Conservation (phyloP, 495 filamentous ascomycete species). For the Amphirosellinia nigrospora region DNA sequence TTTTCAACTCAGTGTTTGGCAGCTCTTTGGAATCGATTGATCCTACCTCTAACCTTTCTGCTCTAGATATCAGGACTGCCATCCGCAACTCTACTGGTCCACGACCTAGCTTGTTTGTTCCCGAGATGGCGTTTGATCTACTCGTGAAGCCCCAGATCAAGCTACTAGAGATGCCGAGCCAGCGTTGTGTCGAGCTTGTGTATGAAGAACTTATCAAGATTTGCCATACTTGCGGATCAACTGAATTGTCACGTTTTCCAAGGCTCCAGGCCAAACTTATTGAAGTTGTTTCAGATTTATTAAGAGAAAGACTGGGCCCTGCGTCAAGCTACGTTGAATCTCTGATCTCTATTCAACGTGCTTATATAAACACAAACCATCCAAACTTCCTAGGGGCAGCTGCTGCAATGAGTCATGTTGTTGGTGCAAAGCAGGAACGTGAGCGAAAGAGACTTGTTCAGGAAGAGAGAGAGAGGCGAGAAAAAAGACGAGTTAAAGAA, state of each 20-base stretch:
- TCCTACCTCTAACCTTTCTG: slow-evolving; percentile 90
- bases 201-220: slow-evolving; percentile 99
- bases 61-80: slow-evolving; percentile 96
- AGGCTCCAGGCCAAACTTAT: slow-evolving; percentile 96
- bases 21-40: slow-evolving; percentile 96
- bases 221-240: slow-evolving; percentile 96
- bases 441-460: slow-evolving; percentile 79
- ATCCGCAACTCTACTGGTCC: slow-evolving; percentile 98
- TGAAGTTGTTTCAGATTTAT: slow-evolving; percentile 95
- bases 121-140: slow-evolving; percentile 95
- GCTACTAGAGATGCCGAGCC: slow-evolving; percentile 91
- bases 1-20: slow-evolving; percentile 99
- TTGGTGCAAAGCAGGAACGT: slow-evolving; percentile 90
- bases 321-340: slow-evolving; percentile 91
- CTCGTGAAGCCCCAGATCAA: slow-evolving; percentile 99
- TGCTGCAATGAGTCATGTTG: slow-evolving; percentile 96
- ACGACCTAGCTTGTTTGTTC: slow-evolving; percentile 93
- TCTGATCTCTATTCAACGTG: slow-evolving; percentile 93
- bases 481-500: slow-evolving; percentile 81
- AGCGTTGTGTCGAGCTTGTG: slow-evolving; percentile 95
- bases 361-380: slow-evolving; percentile 99
- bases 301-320: slow-evolving; percentile 89
- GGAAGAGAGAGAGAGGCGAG: slow-evolving; percentile 84
- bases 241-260: slow-evolving; percentile 88
- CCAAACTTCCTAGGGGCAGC: slow-evolving; percentile 98